Evolutionary conservation across 2,329 filamentous ascomycete genomes (phyloP).

Genomic region (Clonostachys byssicola): DNA sequence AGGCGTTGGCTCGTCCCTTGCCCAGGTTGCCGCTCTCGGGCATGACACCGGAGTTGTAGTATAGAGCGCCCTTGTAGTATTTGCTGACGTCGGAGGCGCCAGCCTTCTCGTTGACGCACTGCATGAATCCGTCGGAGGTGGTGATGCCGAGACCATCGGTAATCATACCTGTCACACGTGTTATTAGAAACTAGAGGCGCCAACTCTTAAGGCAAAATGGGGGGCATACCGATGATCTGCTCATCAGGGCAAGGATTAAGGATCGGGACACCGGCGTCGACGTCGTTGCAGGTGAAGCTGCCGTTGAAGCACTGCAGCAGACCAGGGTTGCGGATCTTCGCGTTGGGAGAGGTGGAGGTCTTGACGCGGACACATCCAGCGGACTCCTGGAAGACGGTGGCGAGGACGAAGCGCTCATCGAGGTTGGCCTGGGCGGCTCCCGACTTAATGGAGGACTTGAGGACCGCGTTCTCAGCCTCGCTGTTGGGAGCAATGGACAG

Average conservation of each 20-base stretch:
- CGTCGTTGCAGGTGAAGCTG: neutral
- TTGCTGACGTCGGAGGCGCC: constrained; percentile 13
- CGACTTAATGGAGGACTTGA: neutral
- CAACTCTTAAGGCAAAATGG: neutral
- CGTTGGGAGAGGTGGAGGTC: neutral
- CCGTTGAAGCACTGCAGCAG: neutral
- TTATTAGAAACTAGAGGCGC: neutral
- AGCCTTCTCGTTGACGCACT: constrained; percentile 17
- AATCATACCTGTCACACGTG: constrained; percentile 10
- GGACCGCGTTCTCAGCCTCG: neutral
- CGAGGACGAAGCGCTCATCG: neutral
- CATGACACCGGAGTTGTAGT: constrained; percentile 33
- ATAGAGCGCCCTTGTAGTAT: constrained; percentile 26
- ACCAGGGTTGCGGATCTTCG: neutral
- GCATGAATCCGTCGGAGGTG: constrained; percentile 22
- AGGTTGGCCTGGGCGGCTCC: neutral
- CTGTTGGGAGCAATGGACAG: neutral
- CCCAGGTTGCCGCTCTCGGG: constrained; percentile 20
- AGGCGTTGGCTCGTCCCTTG: constrained; percentile 8
- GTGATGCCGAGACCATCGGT: constrained; percentile 27
- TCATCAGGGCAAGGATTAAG: neutral
- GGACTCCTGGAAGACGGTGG: neutral
- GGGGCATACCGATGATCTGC: neutral
- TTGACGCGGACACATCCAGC: constrained; percentile 1
- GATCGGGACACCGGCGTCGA: neutral